These are phyloP conservation scores for Trichaptum fuscoviolaceum DNA, from an alignment of 768 basidiomycete species.

Conservation along the genomic window DNA sequence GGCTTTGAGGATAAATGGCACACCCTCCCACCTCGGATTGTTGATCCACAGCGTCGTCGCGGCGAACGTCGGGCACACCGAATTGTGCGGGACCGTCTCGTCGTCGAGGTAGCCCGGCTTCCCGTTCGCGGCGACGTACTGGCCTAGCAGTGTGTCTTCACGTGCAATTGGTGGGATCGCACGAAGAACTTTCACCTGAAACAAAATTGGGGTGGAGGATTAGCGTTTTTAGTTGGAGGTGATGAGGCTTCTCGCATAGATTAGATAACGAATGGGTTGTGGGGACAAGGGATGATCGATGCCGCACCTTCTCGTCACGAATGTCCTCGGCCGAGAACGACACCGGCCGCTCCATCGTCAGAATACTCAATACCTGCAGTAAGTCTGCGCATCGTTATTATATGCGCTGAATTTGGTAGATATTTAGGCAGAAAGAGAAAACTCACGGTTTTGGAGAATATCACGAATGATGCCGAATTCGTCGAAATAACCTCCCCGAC, in stretches of 20 bases:
- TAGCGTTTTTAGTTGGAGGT: background rate
- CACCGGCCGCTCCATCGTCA: slow-evolving; percentile 98
- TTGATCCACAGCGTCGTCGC: slow-evolving; percentile 87
- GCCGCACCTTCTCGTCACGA: slow-evolving; percentile 89
- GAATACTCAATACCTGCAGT: slow-evolving; percentile 87
- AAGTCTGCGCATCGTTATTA: slow-evolving; percentile 54
- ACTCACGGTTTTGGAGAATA: slow-evolving; percentile 95
- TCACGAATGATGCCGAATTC: slow-evolving; percentile 99
- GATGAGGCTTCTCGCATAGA: background rate
- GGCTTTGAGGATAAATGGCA: slow-evolving; percentile 97
- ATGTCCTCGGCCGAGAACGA: slow-evolving; percentile 97
- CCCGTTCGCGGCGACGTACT: slow-evolving; percentile 82
- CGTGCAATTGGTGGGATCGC: slow-evolving; percentile 77
- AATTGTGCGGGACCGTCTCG: slow-evolving; percentile 87
- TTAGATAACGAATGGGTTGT: slow-evolving; percentile 5
- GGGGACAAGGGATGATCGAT: slow-evolving; percentile 2
- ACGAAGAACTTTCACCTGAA: slow-evolving; percentile 92
- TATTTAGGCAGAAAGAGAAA: slow-evolving; percentile 3
- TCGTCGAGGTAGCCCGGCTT: slow-evolving; percentile 99
- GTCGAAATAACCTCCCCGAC: slow-evolving; percentile 99
- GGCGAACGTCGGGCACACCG: slow-evolving; percentile 92
- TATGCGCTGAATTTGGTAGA: slow-evolving; percentile 9
- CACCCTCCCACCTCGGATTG: slow-evolving; percentile 97
- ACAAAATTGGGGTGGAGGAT: background rate
- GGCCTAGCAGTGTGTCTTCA: slow-evolving; percentile 84